Conservation (phyloP, 2,329 filamentous ascomycete species). For the Colletotrichum somersetense region DNA sequence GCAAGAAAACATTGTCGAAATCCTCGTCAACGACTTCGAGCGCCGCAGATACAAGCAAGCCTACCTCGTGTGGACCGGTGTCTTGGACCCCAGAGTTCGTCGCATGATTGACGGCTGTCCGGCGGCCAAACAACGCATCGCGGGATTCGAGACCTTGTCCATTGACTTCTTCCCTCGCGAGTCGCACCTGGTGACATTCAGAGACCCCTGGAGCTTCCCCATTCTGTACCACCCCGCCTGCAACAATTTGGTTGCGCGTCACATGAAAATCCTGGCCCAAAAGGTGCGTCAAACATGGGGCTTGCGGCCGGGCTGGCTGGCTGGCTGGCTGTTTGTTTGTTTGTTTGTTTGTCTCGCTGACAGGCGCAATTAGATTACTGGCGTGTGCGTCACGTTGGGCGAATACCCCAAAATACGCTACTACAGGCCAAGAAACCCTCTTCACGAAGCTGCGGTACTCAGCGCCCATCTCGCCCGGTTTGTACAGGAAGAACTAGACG, state of each 20-base stretch:
- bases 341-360: conserved; percentile 37
- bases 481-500: conserved; percentile 90
- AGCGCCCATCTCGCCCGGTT: conserved; percentile 91
- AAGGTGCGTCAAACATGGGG: conserved; percentile 70
- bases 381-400: conserved; percentile 90
- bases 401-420: conserved; percentile 96
- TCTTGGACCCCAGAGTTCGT: conserved; percentile 77
- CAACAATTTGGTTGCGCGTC: conserved; percentile 83
- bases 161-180: conserved; percentile 93
- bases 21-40: conserved; percentile 92
- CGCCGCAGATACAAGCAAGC: conserved; percentile 82
- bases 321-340: too few species aligned
- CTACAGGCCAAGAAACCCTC: conserved; percentile 79
- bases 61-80: conserved; percentile 87
- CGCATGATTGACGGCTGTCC: conserved; percentile 80
- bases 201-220: conserved; percentile 96
- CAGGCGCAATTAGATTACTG: conserved; percentile 72
- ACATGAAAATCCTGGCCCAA: conserved; percentile 88
- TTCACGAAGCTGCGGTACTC: conserved; percentile 89
- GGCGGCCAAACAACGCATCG: conserved; percentile 78
- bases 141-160: conserved; percentile 84
- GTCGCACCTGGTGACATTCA: conserved; percentile 90
- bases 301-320: not conserved
- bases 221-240: conserved; percentile 91
- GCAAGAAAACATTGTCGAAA: conserved; percentile 89